phyloP scores from a whole-genome alignment of 169 alveolate species.

The Cryptosporidium canis region DNA sequence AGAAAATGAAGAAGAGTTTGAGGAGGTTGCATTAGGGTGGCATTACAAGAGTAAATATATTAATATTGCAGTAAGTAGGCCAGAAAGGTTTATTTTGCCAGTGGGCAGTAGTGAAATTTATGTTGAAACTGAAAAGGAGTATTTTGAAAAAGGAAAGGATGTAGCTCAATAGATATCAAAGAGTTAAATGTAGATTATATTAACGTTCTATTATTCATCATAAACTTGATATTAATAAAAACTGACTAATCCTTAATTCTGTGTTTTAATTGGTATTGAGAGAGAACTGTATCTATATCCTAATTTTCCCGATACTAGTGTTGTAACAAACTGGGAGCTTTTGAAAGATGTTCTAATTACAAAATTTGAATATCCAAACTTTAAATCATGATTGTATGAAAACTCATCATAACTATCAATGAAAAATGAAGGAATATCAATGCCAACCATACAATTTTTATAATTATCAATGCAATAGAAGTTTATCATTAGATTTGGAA shows the following conservation, averaged over 20 bases:
- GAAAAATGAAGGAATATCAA: neutral
- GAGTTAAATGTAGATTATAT: slow-evolving; percentile 8
- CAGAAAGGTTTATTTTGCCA: slow-evolving; percentile 69
- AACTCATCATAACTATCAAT: slow-evolving; percentile 2
- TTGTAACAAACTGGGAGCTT: slow-evolving; percentile 17
- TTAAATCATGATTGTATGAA: slow-evolving; percentile 38
- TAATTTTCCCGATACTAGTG: slow-evolving; percentile 43
- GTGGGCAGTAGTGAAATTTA: slow-evolving; percentile 28
- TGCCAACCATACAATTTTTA: slow-evolving; percentile 33
- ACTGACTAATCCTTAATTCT: neutral
- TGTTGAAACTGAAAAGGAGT: slow-evolving; percentile 31
- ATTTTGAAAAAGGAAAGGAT: slow-evolving; percentile 6
- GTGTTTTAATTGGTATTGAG: slow-evolving; percentile 51
- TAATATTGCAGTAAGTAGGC: slow-evolving; percentile 62
- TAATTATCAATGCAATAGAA: slow-evolving; percentile 33
- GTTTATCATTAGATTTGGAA: slow-evolving; percentile 37
- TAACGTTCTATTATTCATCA: neutral
- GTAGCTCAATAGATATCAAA: neutral
- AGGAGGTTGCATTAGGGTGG: slow-evolving; percentile 66
- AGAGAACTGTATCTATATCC: slow-evolving; percentile 49
- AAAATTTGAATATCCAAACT: slow-evolving; percentile 48
- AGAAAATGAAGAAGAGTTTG: slow-evolving; percentile 73
- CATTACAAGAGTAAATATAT: slow-evolving; percentile 27
- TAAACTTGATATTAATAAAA: neutral
- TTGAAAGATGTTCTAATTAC: slow-evolving; percentile 32